phyloP scores from a whole-genome alignment of 305 asterid genomes.

The Fraxinus latifolia region DNA sequence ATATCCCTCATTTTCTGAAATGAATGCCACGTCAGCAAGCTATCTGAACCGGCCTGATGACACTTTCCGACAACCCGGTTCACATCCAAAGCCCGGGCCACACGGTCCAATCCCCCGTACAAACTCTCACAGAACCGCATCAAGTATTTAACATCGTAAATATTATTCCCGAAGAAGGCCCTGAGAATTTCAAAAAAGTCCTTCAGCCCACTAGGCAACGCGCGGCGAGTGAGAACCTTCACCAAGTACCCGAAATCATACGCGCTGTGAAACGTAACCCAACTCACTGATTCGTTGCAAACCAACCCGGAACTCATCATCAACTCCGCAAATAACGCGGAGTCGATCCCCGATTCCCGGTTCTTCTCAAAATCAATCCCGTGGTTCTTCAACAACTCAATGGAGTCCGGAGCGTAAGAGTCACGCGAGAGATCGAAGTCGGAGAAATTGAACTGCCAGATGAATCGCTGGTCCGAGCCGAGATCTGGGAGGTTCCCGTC shows the following conservation, averaged over 20 bases:
- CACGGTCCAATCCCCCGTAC: constrained; percentile 67
- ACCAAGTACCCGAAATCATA: constrained; percentile 69
- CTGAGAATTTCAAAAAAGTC: constrained; percentile 40
- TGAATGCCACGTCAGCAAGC: constrained; percentile 62
- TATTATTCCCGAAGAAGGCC: constrained; percentile 49
- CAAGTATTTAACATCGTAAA: constrained; percentile 60
- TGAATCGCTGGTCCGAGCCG: constrained; percentile 35
- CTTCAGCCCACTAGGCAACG: constrained; percentile 37
- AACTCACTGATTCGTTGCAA: constrained; percentile 55
- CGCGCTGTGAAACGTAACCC: constrained; percentile 81
- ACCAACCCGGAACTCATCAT: constrained; percentile 67
- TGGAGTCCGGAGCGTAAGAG: constrained; percentile 55
- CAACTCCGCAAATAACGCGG: constrained; percentile 55
- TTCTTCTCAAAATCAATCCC: constrained; percentile 63
- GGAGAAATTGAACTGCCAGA: constrained; percentile 71
- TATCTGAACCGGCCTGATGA: background rate
- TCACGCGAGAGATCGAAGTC: constrained; percentile 64
- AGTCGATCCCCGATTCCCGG: constrained; percentile 42
- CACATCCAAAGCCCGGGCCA: constrained; percentile 46
- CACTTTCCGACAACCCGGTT: constrained; percentile 48
- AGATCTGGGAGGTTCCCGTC: constrained; percentile 59
- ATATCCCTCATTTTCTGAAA: constrained; percentile 55
- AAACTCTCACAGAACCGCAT: constrained; percentile 51
- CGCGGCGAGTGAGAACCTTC: constrained; percentile 60
- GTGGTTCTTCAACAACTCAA: constrained; percentile 46